These are phyloP conservation scores for Yarrowia yakushimensis DNA, from an alignment of 805 yeast species.

Conservation along the genomic window DNA sequence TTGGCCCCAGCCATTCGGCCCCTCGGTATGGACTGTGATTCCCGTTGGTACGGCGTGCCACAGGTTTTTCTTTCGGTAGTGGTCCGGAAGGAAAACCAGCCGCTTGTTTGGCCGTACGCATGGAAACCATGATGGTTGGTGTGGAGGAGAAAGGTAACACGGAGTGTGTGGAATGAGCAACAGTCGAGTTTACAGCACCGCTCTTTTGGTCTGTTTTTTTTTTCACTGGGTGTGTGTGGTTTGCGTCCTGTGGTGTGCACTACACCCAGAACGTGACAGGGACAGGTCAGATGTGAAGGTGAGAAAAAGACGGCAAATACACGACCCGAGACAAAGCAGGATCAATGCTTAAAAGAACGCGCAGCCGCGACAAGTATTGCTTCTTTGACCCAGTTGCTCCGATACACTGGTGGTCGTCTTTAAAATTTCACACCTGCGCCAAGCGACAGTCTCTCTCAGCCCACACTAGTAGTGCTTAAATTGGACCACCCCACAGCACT, in stretches of 20 bases:
- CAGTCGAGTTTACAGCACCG: neutral
- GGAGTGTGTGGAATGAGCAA: neutral
- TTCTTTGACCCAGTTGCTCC: neutral
- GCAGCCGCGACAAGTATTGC: neutral
- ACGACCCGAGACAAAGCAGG: neutral
- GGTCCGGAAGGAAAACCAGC: neutral
- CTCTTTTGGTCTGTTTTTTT: neutral
- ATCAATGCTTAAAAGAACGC: neutral
- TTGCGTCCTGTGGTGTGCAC: neutral
- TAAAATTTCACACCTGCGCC: neutral
- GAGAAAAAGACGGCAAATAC: neutral
- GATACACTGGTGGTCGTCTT: neutral
- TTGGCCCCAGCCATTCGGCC: neutral
- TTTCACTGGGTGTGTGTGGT: neutral
- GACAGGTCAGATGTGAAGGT: neutral
- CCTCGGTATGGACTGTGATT: neutral
- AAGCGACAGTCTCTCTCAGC: neutral
- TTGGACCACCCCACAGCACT: neutral
- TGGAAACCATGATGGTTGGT: neutral
- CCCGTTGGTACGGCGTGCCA: neutral
- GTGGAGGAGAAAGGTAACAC: neutral
- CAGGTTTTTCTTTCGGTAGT: neutral
- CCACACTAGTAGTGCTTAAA: too few species aligned
- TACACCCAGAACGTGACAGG: neutral
- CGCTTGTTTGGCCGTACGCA: neutral